Conservation (phyloP, 140 eudicot species). For the Cichorium intybus region DNA sequence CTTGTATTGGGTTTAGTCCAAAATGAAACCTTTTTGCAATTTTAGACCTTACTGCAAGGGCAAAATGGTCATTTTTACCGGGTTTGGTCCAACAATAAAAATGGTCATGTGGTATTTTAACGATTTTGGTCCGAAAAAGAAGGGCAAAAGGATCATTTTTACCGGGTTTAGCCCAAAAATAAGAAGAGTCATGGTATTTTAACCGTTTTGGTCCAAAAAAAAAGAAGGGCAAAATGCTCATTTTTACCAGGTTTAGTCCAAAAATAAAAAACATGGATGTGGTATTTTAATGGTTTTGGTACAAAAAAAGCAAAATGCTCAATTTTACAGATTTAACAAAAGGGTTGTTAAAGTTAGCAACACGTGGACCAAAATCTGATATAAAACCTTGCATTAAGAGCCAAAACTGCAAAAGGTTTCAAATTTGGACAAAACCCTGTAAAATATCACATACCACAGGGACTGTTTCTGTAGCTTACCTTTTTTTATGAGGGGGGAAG, state of each 20-base stretch:
- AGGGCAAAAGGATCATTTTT: too few species aligned
- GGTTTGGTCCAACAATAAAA: not conserved
- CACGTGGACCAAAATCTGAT: not conserved
- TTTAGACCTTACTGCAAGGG: not conserved
- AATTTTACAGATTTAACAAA: not conserved
- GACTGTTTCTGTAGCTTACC: not conserved
- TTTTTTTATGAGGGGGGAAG: not conserved
- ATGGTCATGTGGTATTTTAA: not conserved
- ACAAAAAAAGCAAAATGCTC: too few species aligned
- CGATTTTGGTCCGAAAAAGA: not conserved
- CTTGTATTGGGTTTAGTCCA: too few species aligned
- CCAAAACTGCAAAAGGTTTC: not conserved
- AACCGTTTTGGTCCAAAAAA: too few species aligned
- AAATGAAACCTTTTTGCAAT: not conserved
- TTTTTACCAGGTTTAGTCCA: too few species aligned
- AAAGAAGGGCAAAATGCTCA: too few species aligned
- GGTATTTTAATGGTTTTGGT: too few species aligned
- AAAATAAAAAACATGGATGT: too few species aligned
- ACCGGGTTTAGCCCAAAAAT: too few species aligned
- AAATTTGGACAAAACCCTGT: not conserved
- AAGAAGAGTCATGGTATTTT: too few species aligned
- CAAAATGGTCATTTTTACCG: not conserved
- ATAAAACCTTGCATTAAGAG: not conserved
- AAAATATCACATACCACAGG: not conserved
- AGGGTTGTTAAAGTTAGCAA: not conserved